Conservation (phyloP, 2,329 filamentous ascomycete genomes). For the Cadophora malorum region DNA sequence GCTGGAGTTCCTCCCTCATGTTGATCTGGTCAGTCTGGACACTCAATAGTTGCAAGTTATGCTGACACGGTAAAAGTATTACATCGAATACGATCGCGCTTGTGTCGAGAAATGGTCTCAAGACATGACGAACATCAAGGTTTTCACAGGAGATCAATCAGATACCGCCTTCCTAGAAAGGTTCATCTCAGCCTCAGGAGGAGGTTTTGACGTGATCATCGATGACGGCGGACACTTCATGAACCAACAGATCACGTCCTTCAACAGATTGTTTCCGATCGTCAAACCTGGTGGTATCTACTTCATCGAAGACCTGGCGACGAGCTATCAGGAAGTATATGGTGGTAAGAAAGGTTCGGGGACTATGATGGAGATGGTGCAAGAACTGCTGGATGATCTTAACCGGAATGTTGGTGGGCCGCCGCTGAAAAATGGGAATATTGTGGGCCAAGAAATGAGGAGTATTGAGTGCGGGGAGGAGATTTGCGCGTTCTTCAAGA, state of each 20-base stretch:
- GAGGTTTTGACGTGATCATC: conserved; percentile 50
- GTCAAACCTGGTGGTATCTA: conserved; percentile 49
- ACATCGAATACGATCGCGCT: conserved; percentile 49
- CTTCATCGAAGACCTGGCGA: conserved; percentile 47
- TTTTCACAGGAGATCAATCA: conserved; percentile 51
- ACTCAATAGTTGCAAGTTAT: background rate
- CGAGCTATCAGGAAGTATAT: conserved; percentile 41
- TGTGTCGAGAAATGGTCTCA: conserved; percentile 48
- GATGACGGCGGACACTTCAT: conserved; percentile 51
- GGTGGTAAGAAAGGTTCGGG: conserved; percentile 25
- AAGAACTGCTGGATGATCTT: conserved; percentile 22
- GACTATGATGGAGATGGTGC: conserved; percentile 25
- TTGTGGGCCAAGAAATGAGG: conserved; percentile 16
- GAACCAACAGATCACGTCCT: conserved; percentile 47
- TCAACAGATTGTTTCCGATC: conserved; percentile 47
- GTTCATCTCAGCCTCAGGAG: conserved; percentile 46
- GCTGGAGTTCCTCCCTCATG: conserved; percentile 49
- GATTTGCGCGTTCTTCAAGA: conserved; percentile 31
- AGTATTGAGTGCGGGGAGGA: conserved; percentile 29
- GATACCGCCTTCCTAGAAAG: conserved; percentile 47
- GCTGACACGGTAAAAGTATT: conserved; percentile 40
- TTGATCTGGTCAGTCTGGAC: conserved; percentile 43
- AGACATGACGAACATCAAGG: conserved; percentile 47
- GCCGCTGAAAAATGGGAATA: conserved; percentile 1
- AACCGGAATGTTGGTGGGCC: conserved; percentile 8